These are phyloP conservation scores for Pinus albicaulis DNA, from an alignment of 75 land plant species.

Conservation along the genomic window DNA sequence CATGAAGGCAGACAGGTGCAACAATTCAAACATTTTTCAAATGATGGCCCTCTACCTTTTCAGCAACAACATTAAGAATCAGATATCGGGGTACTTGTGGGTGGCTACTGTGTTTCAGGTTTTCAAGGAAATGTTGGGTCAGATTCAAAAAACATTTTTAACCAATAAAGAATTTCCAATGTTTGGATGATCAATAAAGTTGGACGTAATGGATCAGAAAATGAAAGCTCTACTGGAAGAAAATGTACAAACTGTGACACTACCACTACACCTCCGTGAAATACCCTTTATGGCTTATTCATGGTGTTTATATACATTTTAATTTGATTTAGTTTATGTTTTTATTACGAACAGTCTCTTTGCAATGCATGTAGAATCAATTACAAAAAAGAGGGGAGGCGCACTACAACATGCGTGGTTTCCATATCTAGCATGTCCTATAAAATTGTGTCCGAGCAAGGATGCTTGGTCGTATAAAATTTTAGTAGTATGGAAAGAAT, in stretches of 20 bases:
- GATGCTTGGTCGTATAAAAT: too few species aligned
- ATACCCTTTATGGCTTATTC: not conserved
- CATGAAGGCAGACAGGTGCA: too few species aligned
- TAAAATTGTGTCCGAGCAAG: too few species aligned
- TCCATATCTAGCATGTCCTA: not conserved
- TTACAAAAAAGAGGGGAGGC: slow-evolving; percentile 32
- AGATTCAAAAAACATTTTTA: not conserved
- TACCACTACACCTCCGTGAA: slow-evolving; percentile 37
- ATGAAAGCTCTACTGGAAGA: slow-evolving; percentile 5
- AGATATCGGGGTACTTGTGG: too few species aligned
- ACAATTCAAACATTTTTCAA: too few species aligned
- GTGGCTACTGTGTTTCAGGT: too few species aligned
- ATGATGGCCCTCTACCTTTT: too few species aligned
- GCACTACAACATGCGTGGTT: not conserved
- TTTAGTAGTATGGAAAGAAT: too few species aligned
- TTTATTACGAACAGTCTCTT: slow-evolving; percentile 19
- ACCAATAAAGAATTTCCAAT: not conserved
- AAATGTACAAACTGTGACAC: slow-evolving; percentile 34
- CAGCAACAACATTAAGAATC: too few species aligned
- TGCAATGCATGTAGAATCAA: slow-evolving; percentile 46
- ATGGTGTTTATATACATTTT: not conserved
- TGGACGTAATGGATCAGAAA: slow-evolving; percentile 7
- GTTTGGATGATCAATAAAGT: not conserved
- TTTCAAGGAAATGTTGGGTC: not conserved
- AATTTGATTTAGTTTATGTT: not conserved